Conservation (phyloP, 108 stramenopile genomes). For the Cyclotella cryptica region DNA sequence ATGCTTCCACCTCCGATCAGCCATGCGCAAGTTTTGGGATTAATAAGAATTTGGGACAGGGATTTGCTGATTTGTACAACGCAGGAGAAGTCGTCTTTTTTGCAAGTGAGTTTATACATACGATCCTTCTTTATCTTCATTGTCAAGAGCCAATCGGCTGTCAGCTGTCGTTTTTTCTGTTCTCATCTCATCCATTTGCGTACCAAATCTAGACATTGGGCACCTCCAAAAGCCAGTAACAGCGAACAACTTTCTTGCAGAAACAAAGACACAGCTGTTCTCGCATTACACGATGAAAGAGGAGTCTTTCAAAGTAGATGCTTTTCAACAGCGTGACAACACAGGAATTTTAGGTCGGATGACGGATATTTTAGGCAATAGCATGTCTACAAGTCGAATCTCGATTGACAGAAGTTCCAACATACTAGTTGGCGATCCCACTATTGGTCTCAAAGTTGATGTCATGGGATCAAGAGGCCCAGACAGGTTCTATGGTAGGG, state of each 20-base stretch:
- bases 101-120: conserved; percentile 27
- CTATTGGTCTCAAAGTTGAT: conserved; percentile 16
- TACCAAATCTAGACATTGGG: not conserved
- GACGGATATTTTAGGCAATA: conserved; percentile 38
- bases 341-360: conserved; percentile 49
- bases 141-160: not conserved
- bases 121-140: too few relatives aligned
- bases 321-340: conserved; percentile 27
- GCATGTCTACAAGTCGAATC: too few relatives aligned
- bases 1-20: conserved; percentile 44
- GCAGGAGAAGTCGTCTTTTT: conserved; percentile 43
- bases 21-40: conserved; percentile 57
- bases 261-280: conserved; percentile 37
- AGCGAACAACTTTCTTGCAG: conserved; percentile 23
- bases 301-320: conserved; percentile 43
- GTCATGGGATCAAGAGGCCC: conserved; percentile 15
- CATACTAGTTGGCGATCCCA: conserved; percentile 30
- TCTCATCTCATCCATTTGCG: conserved; percentile 1
- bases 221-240: conserved; percentile 22
- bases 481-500: conserved; percentile 17
- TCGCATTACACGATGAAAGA: conserved; percentile 39
- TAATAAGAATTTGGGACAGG: conserved; percentile 28
- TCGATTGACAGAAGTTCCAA: conserved; percentile 4
- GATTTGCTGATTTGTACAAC: conserved; percentile 38
- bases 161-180: not conserved